These are phyloP conservation scores for Hyphopichia wangnamkhiaoensis DNA, from an alignment of 1,139 yeast species.

Conservation along the genomic window DNA sequence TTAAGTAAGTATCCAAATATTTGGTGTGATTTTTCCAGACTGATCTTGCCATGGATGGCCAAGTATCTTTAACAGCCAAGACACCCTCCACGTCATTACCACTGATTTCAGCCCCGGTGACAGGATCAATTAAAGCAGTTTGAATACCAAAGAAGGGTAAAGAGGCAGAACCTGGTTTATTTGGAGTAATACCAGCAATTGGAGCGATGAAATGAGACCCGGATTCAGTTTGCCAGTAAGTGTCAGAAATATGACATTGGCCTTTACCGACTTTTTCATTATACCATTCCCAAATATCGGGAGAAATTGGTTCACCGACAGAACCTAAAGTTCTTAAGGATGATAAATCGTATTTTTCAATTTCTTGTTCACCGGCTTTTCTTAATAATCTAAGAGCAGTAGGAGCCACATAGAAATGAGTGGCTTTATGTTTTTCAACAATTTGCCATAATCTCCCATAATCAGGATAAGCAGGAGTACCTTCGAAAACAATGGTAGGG, in stretches of 20 bases:
- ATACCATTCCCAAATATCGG: slow-evolving; percentile 99
- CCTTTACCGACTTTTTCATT: slow-evolving; percentile 87
- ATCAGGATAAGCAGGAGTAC: slow-evolving; percentile 97
- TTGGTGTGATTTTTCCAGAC: slow-evolving; percentile 90
- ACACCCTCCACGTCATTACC: slow-evolving; percentile 98
- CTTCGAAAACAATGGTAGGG: slow-evolving; percentile 91
- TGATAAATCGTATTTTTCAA: slow-evolving; percentile 82
- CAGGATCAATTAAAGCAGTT: slow-evolving; percentile 90
- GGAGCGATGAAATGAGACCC: slow-evolving; percentile 97
- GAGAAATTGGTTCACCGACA: slow-evolving; percentile 98
- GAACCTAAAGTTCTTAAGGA: slow-evolving; percentile 94
- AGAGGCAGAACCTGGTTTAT: slow-evolving; percentile 97
- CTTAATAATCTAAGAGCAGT: slow-evolving; percentile 94
- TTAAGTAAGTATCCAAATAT: slow-evolving; percentile 89
- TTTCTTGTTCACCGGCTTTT: slow-evolving; percentile 87
- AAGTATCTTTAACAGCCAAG: slow-evolving; percentile 79
- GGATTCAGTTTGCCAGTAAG: slow-evolving; percentile 99
- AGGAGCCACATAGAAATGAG: slow-evolving; percentile 98
- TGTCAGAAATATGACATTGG: slow-evolving; percentile 85
- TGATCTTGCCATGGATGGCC: slow-evolving; percentile 99
- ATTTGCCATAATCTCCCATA: slow-evolving; percentile 97
- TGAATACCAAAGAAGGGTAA: slow-evolving; percentile 95
- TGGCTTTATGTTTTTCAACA: slow-evolving; percentile 87
- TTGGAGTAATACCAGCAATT: slow-evolving; percentile 89
- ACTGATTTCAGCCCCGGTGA: slow-evolving; percentile 73